A percentile compares a stretch with the other conserved stretches of the same genome.
Conservation (phyloP, 441 rosid species). For the Oxalis stricta region DNA sequence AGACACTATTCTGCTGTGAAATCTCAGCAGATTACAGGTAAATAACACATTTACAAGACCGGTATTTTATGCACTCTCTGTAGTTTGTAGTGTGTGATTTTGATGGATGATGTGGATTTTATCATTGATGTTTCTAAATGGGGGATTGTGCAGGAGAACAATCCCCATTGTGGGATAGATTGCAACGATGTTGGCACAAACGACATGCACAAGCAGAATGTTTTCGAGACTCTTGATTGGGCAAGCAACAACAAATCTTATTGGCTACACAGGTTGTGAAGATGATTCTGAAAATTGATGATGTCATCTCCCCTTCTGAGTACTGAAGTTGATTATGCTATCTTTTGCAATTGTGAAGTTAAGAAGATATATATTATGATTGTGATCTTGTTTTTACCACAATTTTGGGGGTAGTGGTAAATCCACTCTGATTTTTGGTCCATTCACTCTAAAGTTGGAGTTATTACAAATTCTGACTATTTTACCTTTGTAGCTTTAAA, state of each 20-base stretch:
- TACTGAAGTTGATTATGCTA: conserved; percentile 22
- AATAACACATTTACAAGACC: background rate
- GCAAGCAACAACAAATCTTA: conserved; percentile 91
- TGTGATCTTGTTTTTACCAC: conserved; percentile 5
- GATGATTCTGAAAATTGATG: conserved; percentile 97
- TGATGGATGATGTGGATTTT: background rate
- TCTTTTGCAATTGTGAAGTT: background rate
- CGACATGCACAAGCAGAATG: conserved; percentile 83
- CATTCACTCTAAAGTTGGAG: no score
- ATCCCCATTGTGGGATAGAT: conserved; percentile 71
- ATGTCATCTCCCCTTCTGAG: conserved; percentile 79
- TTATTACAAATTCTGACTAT: no score
- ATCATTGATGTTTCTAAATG: no score
- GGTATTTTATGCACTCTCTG: background rate
- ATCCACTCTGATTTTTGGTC: no score
- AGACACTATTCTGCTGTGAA: conserved; percentile 89
- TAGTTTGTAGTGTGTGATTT: background rate
- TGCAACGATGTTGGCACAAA: conserved; percentile 94
- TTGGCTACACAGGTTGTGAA: conserved; percentile 97
- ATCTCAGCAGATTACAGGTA: conserved; percentile 87
- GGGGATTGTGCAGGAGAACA: conserved; percentile 68
- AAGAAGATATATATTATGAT: background rate
- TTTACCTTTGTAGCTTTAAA: no score
- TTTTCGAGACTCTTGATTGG: conserved; percentile 86
- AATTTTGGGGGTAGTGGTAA: no score